A percentile compares a stretch with the other conserved stretches of the same genome.
Conservation (phyloP, 2,329 filamentous ascomycete genomes). For the Rugonectria rugulosa region DNA sequence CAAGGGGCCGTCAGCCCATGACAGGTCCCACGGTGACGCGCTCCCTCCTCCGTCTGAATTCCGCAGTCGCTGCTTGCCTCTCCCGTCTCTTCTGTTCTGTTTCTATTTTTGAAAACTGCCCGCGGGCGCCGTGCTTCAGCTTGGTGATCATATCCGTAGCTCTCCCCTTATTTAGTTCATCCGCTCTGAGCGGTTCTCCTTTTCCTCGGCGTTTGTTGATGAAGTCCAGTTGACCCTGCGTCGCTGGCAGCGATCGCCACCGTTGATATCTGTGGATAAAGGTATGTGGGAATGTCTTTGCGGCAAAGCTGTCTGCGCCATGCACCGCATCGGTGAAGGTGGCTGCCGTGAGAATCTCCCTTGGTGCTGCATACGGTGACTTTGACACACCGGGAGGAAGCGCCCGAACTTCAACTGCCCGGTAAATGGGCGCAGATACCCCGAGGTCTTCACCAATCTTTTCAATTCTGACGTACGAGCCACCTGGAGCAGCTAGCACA, state of each 20-base stretch:
- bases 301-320: conserved; percentile 83
- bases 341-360: conserved; percentile 68
- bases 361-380: conserved; percentile 72
- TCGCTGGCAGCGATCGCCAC: conserved; percentile 76
- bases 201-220: conserved; percentile 70
- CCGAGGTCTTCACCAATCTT: conserved; percentile 39
- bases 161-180: conserved; percentile 77
- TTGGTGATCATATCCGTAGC: conserved; percentile 94
- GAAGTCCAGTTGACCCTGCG: conserved; percentile 70
- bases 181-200: conserved; percentile 58
- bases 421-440: conserved; percentile 44
- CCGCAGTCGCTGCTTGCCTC: conserved; percentile 45
- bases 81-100: conserved; percentile 59
- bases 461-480: conserved; percentile 67
- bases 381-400: conserved; percentile 54
- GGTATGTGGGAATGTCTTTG: conserved; percentile 67
- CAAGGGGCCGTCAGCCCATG: conserved; percentile 14
- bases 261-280: conserved; percentile 71
- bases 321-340: conserved; percentile 80
- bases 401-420: conserved; percentile 57
- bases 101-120: conserved; percentile 63
- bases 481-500: conserved; percentile 71
- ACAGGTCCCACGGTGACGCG: conserved; percentile 63
- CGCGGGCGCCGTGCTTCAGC: conserved; percentile 81
- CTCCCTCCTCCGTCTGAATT: conserved; percentile 56